These are phyloP conservation scores for Blastobotrys capitulatus DNA, from an alignment of 1,139 yeast genomes.

Conservation along the genomic window DNA sequence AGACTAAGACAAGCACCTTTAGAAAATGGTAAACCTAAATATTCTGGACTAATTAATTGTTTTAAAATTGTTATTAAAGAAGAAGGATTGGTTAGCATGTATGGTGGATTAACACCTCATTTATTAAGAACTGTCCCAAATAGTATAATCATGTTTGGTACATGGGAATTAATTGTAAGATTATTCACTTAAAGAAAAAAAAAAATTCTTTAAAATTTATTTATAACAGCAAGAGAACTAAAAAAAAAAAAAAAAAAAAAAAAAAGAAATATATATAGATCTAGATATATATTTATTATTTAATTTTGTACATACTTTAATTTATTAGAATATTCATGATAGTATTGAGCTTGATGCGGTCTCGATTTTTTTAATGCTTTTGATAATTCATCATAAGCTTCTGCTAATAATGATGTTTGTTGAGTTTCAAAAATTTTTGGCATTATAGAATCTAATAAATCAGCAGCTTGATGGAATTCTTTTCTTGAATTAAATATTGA, in stretches of 20 bases:
- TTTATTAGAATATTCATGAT: neutral
- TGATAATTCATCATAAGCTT: conserved; percentile 22
- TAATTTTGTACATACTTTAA: neutral
- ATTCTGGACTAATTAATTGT: conserved; percentile 84
- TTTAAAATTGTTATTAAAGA: conserved; percentile 77
- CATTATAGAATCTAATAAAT: conserved; percentile 24
- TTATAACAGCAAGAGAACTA: too few relatives aligned
- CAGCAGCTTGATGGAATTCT: conserved; percentile 22
- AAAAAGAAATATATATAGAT: too few relatives aligned
- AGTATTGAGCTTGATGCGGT: neutral
- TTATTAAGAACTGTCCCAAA: conserved; percentile 95
- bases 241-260: too few relatives aligned
- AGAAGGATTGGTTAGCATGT: conserved; percentile 90
- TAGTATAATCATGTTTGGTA: conserved; percentile 97
- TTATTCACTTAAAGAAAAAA: conserved; percentile 7
- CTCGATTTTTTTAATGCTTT: conserved; percentile 3
- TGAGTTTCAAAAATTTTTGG: conserved; percentile 26
- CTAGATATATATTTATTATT: neutral
- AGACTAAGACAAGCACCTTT: conserved; percentile 92
- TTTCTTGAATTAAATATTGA: conserved; percentile 19
- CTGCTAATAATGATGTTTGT: conserved; percentile 19
- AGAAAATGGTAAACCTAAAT: conserved; percentile 74
- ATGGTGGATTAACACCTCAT: conserved; percentile 97
- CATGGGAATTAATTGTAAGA: conserved; percentile 92
- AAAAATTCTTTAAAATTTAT: neutral